Conservation (phyloP, 257 asterid species). For the Lantana camara region DNA sequence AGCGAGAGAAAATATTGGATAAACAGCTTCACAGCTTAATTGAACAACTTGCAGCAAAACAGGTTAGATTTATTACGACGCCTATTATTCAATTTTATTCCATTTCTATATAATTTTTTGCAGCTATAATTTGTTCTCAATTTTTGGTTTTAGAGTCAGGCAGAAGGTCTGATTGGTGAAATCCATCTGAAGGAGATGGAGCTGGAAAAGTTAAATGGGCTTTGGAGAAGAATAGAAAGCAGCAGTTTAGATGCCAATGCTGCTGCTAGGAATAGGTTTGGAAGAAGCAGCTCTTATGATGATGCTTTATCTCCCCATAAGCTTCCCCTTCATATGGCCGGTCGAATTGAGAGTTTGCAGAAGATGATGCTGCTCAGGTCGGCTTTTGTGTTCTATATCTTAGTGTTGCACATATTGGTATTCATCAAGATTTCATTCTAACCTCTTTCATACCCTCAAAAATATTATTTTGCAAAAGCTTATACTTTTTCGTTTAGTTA, state of each 20-base stretch:
- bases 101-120: not conserved
- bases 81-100: not conserved
- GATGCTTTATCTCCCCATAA: conserved; percentile 52
- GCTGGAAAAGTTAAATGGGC: conserved; percentile 70
- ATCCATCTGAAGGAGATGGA: conserved; percentile 74
- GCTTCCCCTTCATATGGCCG: conserved; percentile 56
- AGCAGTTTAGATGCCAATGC: conserved; percentile 48
- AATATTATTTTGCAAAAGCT: conserved; percentile 16
- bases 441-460: conserved; percentile 9
- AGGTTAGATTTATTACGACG: conserved; percentile 44
- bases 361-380: conserved; percentile 84
- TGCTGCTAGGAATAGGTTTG: conserved; percentile 64
- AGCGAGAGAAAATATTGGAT: conserved; percentile 86
- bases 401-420: conserved; percentile 76
- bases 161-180: conserved; percentile 72
- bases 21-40: conserved; percentile 91
- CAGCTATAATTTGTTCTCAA: conserved; percentile 1
- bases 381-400: conserved; percentile 72
- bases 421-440: conserved; percentile 84
- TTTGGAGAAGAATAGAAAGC: conserved; percentile 56
- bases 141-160: conserved; percentile 65
- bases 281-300: conserved; percentile 54
- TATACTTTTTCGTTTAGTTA: not conserved
- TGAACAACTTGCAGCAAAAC: conserved; percentile 88
- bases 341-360: conserved; percentile 69